These are phyloP conservation scores for Tulasnella sp. DNA, from an alignment of 768 basidiomycete species.

Conservation along the genomic window DNA sequence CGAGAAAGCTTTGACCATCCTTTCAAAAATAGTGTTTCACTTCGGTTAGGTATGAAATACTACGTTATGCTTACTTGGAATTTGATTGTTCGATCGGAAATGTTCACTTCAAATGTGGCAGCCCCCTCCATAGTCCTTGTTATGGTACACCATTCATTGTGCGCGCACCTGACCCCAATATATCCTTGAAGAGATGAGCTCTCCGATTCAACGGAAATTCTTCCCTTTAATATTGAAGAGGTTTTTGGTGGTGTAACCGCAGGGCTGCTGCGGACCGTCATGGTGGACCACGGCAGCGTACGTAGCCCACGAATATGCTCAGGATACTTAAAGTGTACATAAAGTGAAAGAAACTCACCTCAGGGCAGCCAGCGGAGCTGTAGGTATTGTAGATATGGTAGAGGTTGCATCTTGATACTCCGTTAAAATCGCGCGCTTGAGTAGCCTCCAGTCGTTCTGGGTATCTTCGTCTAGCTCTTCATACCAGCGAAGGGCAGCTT, in stretches of 20 bases:
- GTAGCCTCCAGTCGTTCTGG: slow-evolving; percentile 3
- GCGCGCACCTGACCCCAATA: background rate
- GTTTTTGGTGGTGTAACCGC: background rate
- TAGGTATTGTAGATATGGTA: background rate
- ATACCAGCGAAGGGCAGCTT: slow-evolving; percentile 1
- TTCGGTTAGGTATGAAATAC: background rate
- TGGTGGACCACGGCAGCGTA: too few species aligned
- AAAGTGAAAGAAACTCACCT: background rate
- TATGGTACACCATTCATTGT: background rate
- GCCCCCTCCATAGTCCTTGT: background rate
- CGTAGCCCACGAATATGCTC: too few species aligned
- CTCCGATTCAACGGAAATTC: background rate
- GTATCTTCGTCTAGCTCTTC: background rate
- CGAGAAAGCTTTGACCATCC: background rate
- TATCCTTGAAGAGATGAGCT: background rate
- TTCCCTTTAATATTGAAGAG: background rate
- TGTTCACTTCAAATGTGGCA: background rate
- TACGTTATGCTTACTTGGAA: background rate
- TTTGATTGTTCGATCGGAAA: background rate
- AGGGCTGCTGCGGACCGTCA: background rate
- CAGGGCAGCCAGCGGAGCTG: background rate
- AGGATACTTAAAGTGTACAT: too few species aligned
- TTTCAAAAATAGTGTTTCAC: background rate
- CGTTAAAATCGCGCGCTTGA: background rate
- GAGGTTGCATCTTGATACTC: background rate